phyloP scores from a whole-genome alignment of 345 rosid species.

The Bruguiera parviflora region DNA sequence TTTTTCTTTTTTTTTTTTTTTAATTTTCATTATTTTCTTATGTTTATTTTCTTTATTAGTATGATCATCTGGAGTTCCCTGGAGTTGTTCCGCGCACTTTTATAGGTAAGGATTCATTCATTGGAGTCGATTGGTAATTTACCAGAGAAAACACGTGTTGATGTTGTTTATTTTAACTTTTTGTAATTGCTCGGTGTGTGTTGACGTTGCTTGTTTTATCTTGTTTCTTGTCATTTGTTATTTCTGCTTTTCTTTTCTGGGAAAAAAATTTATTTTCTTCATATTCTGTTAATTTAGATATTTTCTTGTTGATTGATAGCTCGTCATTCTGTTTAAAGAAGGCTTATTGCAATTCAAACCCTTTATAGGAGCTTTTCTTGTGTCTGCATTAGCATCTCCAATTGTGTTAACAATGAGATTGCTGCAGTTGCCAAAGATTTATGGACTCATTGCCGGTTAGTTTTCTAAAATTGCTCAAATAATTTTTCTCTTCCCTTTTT shows the following conservation, averaged over 20 bases:
- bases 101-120: slow-evolving; percentile 41
- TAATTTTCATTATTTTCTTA: neutral
- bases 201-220: too few relatives aligned
- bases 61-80: slow-evolving; percentile 95
- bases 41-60: slow-evolving; percentile 37
- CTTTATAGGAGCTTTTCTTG: slow-evolving; percentile 65
- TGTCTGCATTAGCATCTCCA: slow-evolving; percentile 69
- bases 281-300: neutral
- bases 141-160: neutral
- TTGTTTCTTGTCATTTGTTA: neutral
- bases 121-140: neutral
- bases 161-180: neutral
- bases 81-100: slow-evolving; percentile 99
- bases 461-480: neutral
- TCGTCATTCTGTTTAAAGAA: too few relatives aligned
- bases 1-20: neutral
- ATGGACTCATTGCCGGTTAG: slow-evolving; percentile 68
- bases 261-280: neutral
- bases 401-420: slow-evolving; percentile 41
- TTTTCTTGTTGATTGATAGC: too few relatives aligned
- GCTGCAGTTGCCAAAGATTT: slow-evolving; percentile 67
- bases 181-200: neutral
- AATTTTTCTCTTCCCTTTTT: neutral
- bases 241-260: neutral
- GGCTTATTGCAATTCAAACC: neutral